Conservation (phyloP, 148 eudicot genomes). For the Arctostaphylos glauca region DNA sequence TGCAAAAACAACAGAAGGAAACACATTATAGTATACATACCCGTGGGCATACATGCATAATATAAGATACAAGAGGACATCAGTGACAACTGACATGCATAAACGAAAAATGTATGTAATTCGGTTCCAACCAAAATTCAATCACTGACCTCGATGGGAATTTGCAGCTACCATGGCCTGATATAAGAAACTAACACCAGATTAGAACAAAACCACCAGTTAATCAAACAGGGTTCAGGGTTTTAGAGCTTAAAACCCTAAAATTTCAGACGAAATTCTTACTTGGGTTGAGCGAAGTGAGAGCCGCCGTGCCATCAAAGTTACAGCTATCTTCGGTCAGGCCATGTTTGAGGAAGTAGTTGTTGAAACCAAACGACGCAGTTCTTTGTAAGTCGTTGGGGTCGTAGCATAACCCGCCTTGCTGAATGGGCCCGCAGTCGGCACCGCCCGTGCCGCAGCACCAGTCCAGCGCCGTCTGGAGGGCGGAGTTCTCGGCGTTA, state of each 20-base stretch:
- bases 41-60: no score
- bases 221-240: background rate
- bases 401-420: conserved; percentile 79
- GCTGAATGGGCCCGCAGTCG: conserved; percentile 75
- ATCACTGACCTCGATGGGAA: conserved; percentile 59
- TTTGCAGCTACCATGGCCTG: conserved; percentile 74
- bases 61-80: no score
- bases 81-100: no score
- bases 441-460: conserved; percentile 77
- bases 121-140: background rate
- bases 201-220: background rate
- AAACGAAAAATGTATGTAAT: no score
- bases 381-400: conserved; percentile 46
- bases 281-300: conserved; percentile 80
- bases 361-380: conserved; percentile 88
- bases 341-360: conserved; percentile 60
- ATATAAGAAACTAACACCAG: conserved; percentile 14
- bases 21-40: no score
- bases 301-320: conserved; percentile 69
- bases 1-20: no score
- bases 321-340: conserved; percentile 60
- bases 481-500: conserved; percentile 73
- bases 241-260: background rate
- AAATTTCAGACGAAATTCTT: background rate
- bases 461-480: conserved; percentile 74